phyloP scores from a whole-genome alignment of 2,329 filamentous ascomycete species.

The Fusarium hostae region DNA sequence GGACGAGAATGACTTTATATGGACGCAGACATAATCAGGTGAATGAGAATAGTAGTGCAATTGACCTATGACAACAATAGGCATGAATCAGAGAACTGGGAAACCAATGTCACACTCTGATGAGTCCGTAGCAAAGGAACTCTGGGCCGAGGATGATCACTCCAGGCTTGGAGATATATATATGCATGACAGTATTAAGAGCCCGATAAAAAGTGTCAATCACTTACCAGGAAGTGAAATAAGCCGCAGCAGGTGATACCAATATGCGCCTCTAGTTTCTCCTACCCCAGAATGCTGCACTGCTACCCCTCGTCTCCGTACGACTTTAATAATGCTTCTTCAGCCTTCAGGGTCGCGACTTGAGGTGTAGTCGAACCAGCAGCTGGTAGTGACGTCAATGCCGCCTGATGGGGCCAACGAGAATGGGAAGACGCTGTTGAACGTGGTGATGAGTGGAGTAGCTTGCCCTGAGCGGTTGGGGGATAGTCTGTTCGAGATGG shows the following conservation, averaged over 20 bases:
- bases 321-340: constrained; percentile 19
- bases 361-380: constrained; percentile 19
- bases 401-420: constrained; percentile 40
- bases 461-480: constrained; percentile 8
- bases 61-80: constrained; percentile 2
- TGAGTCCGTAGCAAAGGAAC: background rate
- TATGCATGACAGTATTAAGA: constrained; percentile 10
- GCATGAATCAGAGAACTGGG: constrained; percentile 20
- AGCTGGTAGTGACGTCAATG: constrained; percentile 43
- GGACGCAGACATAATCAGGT: background rate
- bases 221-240: constrained; percentile 33
- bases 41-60: constrained; percentile 9
- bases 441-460: constrained; percentile 25
- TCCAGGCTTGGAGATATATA: constrained; percentile 14
- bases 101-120: constrained; percentile 11
- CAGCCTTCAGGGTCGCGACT: constrained; percentile 18
- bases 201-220: constrained; percentile 9
- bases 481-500: constrained; percentile 19
- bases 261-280: constrained; percentile 22
- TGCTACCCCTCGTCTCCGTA: constrained; percentile 25
- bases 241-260: constrained; percentile 36
- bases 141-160: constrained; percentile 13
- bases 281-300: constrained; percentile 22
- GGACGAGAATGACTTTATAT: background rate
- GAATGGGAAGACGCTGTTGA: constrained; percentile 23